A percentile compares a stretch with the other conserved stretches of the same genome.
phyloP scores from a whole-genome alignment of 2,329 filamentous ascomycete genomes.

The Cordyceps javanica region DNA sequence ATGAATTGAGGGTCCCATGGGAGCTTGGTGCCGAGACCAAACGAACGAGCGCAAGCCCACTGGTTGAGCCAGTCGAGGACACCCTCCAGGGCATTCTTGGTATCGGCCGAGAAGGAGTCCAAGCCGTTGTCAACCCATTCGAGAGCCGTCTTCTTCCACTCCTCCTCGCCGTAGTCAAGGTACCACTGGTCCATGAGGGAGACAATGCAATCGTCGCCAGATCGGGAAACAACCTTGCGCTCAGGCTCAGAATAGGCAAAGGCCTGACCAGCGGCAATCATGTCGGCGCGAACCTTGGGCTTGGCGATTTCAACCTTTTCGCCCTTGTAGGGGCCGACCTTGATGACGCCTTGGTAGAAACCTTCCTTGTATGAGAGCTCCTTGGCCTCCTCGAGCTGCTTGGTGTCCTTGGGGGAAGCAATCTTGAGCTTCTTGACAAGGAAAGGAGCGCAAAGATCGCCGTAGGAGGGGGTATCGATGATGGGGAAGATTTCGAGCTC shows the following conservation, averaged over 20 bases:
- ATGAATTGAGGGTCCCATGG: constrained; percentile 90
- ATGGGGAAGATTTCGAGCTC: constrained; percentile 85
- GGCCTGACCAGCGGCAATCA: constrained; percentile 71
- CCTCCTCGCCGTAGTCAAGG: constrained; percentile 87
- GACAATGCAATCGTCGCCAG: constrained; percentile 88
- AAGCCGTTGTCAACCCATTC: constrained; percentile 67
- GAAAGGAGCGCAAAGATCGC: constrained; percentile 74
- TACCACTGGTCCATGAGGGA: constrained; percentile 97
- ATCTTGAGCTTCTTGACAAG: constrained; percentile 94
- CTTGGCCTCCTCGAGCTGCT: constrained; percentile 85
- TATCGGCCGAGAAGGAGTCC: constrained; percentile 74
- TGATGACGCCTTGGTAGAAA: constrained; percentile 90
- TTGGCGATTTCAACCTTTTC: constrained; percentile 83
- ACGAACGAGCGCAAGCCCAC: constrained; percentile 91
- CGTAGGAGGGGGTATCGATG: constrained; percentile 82
- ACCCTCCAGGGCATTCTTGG: constrained; percentile 73
- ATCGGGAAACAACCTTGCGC: constrained; percentile 79
- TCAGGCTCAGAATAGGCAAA: constrained; percentile 95
- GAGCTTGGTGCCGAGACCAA: constrained; percentile 86
- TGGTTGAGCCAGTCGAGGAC: constrained; percentile 90
- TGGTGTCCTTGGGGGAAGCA: constrained; percentile 88
- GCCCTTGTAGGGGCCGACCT: constrained; percentile 81
- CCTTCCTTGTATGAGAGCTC: constrained; percentile 96
- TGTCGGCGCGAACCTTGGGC: constrained; percentile 70
- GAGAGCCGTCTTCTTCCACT: constrained; percentile 73